Conservation (phyloP, 148 eudicot species). For the Rhododendron kiyosumense region DNA sequence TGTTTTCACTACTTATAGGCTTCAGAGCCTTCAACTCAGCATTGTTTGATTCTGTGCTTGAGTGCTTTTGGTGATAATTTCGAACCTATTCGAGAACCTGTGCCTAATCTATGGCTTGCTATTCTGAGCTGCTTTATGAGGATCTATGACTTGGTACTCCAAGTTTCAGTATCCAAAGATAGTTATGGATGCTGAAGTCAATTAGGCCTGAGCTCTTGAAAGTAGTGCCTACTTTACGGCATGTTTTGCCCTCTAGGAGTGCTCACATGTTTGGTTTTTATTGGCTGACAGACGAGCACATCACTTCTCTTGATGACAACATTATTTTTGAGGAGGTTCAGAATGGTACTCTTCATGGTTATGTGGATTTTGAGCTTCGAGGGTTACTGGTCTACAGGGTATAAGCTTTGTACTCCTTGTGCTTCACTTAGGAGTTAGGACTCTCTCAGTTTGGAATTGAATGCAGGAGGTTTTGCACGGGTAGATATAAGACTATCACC, state of each 20-base stretch:
- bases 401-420: background rate
- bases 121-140: background rate
- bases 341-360: background rate
- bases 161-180: background rate
- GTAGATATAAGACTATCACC: background rate
- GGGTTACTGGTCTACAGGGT: background rate
- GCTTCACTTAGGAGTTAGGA: background rate
- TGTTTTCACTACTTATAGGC: too few relatives aligned
- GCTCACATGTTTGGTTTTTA: background rate
- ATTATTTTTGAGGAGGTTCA: background rate
- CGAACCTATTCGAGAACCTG: background rate
- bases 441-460: background rate
- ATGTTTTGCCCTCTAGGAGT: background rate
- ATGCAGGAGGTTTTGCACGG: background rate
- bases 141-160: background rate
- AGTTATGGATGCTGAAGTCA: background rate
- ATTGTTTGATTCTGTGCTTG: background rate
- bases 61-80: background rate
- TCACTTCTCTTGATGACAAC: background rate
- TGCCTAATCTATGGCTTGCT: background rate
- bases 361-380: background rate
- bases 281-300: background rate
- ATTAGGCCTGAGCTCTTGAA: background rate
- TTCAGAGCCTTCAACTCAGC: too few relatives aligned
- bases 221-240: background rate